Conservation (phyloP, 257 asterid species). For the Eucommia ulmoides region DNA sequence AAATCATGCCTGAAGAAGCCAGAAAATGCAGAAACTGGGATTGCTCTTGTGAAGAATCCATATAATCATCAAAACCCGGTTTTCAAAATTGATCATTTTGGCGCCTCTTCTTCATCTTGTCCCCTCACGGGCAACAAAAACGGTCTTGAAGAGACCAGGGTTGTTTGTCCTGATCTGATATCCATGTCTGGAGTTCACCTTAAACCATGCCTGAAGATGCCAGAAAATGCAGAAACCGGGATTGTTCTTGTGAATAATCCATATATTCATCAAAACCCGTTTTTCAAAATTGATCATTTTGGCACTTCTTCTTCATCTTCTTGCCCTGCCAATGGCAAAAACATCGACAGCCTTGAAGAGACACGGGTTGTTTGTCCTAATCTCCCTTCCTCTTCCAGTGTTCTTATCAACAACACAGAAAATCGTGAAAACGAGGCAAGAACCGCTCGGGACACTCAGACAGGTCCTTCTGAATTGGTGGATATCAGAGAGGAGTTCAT, state of each 20-base stretch:
- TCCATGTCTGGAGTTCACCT: constrained; percentile 25
- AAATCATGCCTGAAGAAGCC: background rate
- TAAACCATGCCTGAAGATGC: constrained; percentile 66
- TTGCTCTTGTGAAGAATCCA: constrained; percentile 65
- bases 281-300: constrained; percentile 23
- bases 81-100: constrained; percentile 25
- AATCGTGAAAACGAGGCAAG: too few relatives aligned
- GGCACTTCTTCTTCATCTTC: constrained; percentile 21
- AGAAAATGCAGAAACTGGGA: too few relatives aligned
- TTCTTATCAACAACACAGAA: constrained; percentile 4
- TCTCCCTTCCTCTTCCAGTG: constrained; percentile 13
- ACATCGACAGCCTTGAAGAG: too few relatives aligned
- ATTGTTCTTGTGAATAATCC: constrained; percentile 68
- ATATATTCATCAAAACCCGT: constrained; percentile 23
- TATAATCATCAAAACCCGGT: constrained; percentile 24
- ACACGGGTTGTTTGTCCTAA: too few relatives aligned
- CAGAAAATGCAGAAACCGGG: constrained; percentile 38
- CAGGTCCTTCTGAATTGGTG: too few relatives aligned
- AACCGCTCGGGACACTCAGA: too few relatives aligned
- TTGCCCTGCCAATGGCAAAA: too few relatives aligned
- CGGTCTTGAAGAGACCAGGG: too few relatives aligned
- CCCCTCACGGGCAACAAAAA: too few relatives aligned
- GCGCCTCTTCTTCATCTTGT: constrained; percentile 19
- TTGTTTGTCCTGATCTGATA: constrained; percentile 8
- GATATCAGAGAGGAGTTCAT: too few relatives aligned